Evolutionary conservation across 73 alveolate genomes (phyloP), one percentile per base, ranked within the genome.

Genomic region (Symbiodinium natans): DNA sequence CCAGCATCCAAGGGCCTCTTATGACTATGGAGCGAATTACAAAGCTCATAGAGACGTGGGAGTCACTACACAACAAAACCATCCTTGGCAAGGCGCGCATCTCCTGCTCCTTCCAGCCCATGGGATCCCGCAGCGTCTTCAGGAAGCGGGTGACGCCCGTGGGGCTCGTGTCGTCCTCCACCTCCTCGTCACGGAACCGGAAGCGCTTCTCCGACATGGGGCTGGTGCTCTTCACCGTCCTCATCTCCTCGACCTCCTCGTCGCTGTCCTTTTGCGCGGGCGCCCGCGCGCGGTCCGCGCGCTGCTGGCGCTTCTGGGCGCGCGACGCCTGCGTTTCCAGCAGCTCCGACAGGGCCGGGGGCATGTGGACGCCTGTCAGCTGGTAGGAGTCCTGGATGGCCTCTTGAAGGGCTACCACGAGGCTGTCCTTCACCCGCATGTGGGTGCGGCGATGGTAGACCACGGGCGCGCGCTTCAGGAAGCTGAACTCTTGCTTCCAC

Each of bases 71-170:
- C n/a, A n/a, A n/a, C n/a, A 46, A 46, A 46, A 6, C 13, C 6
- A 13, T 46, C 59, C 59, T 34, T 11, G 77, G 36, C 77, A 17
- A 27, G 77, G 17, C 36, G 29, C 95, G 85, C 95, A 88, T 88
- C 48, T 88, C 95, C 41, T 88, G 95, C 13, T 88, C 95, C 43
- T 88, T 88, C 95, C 95, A 88, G 31, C 95, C 95, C 95, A 88
- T 88, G 8, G 95, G 95, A 63, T 88, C 95, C 74, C 59, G 56
- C 43, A 88, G 43, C 48, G 95, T 88, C 85, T 88, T 88, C 95
- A 88, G 85, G 86, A 88, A 39, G n/a, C 95, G 85, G 42, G 86
- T 38, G 31, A 88, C 86, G 25, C 95, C 95, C 33, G 74, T 59
- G 15, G 84, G 33, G 33, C 68, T 31, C 36, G 46, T 19, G 23